Conservation (phyloP, 2,329 filamentous ascomycete species). For the Epichloe uncinata region DNA sequence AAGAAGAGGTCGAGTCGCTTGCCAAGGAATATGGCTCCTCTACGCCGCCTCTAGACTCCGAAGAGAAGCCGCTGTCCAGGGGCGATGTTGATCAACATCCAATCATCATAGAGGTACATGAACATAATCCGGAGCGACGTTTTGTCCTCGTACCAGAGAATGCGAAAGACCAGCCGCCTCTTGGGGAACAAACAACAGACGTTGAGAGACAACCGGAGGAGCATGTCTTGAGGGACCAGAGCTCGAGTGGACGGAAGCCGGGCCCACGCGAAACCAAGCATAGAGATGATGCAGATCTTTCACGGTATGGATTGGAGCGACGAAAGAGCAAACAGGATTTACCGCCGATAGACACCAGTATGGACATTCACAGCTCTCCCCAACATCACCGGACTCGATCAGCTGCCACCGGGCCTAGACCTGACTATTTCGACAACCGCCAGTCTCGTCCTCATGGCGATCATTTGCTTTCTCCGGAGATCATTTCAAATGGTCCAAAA, state of each 20-base stretch:
- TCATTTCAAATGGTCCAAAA: constrained; percentile 26
- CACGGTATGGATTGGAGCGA: constrained; percentile 13
- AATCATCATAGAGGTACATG: constrained; percentile 49
- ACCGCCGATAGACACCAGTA: constrained; percentile 31
- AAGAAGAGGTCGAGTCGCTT: constrained; percentile 53
- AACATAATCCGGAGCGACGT: constrained; percentile 48
- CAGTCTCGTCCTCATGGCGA: constrained; percentile 18
- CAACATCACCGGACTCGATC: constrained; percentile 25
- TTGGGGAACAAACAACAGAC: neutral
- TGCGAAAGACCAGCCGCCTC: constrained; percentile 2
- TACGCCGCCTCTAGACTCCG: constrained; percentile 15
- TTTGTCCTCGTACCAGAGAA: constrained; percentile 44
- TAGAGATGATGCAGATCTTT: neutral
- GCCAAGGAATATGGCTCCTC: constrained; percentile 42
- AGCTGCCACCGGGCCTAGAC: constrained; percentile 17
- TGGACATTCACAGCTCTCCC: constrained; percentile 14
- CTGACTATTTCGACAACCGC: constrained; percentile 20
- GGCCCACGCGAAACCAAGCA: neutral
- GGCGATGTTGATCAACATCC: constrained; percentile 57
- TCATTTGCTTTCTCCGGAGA: constrained; percentile 26
- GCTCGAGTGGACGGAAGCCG: neutral
- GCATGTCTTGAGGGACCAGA: neutral
- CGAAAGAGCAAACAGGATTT: constrained; percentile 26
- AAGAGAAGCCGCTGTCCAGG: constrained; percentile 45
- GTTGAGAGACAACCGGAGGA: neutral